These are phyloP conservation scores for Fraxinus excelsior DNA, from an alignment of 257 asterid species.

Conservation along the genomic window DNA sequence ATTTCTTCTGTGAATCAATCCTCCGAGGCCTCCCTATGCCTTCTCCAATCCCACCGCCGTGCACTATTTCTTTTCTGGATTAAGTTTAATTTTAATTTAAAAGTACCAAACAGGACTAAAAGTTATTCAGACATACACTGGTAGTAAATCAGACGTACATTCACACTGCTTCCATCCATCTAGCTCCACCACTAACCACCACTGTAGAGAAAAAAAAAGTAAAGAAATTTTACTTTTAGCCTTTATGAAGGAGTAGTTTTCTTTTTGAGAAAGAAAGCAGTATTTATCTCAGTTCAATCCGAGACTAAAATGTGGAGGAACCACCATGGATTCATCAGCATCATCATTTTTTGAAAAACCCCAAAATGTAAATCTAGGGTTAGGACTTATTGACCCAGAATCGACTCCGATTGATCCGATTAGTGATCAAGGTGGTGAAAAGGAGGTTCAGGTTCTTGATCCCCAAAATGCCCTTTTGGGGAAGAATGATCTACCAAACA, in stretches of 20 bases:
- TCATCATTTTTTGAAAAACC: slow-evolving; percentile 39
- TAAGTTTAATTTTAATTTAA: too few species aligned
- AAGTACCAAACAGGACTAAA: too few species aligned
- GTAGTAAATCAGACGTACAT: neutral
- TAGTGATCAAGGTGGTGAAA: slow-evolving; percentile 13
- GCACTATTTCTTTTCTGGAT: too few species aligned
- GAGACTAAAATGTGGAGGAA: slow-evolving; percentile 37
- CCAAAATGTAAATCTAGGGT: slow-evolving; percentile 32
- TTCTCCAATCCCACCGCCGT: too few species aligned
- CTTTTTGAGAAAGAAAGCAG: neutral
- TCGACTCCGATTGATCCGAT: slow-evolving; percentile 25
- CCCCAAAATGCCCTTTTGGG: slow-evolving; percentile 28
- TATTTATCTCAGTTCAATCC: slow-evolving; percentile 14
- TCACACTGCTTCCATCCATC: neutral
- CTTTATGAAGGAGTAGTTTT: neutral
- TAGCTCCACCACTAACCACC: neutral
- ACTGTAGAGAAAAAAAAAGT: neutral
- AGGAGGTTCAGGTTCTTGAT: slow-evolving; percentile 25
- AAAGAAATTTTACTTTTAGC: neutral
- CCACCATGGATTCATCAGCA: slow-evolving; percentile 40
- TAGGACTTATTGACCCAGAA: slow-evolving; percentile 31
- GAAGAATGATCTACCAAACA: slow-evolving; percentile 25
- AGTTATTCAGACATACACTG: neutral
- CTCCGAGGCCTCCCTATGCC: too few species aligned
- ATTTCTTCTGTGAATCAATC: too few species aligned